Percentiles rank a stretch among this genome's conserved stretches.
Evolutionary conservation across 768 basidiomycete species (phyloP).

Genomic region (Rhodotorula babjevae): DNA sequence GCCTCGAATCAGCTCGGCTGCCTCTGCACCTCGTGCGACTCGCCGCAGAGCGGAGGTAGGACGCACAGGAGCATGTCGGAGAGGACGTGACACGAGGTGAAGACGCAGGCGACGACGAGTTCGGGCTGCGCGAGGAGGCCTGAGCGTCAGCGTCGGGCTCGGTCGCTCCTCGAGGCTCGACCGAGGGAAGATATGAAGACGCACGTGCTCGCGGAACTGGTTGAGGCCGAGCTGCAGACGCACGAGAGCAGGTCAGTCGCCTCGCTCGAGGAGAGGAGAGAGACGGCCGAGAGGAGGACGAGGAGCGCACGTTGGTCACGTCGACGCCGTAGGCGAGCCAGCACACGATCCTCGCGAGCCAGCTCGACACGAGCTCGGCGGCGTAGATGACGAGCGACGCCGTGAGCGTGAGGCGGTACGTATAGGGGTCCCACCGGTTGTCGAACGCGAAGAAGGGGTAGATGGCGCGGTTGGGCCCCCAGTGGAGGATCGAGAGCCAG

Average conservation of each 20-base stretch:
- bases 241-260: not conserved
- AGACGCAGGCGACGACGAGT: constrained; percentile 41
- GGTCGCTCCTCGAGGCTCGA: not conserved
- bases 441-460: constrained; percentile 52
- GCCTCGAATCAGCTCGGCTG: too few relatives aligned
- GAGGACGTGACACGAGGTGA: constrained; percentile 49
- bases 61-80: constrained; percentile 49
- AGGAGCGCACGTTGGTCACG: constrained; percentile 44
- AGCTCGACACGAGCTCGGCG: constrained; percentile 48
- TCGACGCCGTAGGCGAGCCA: constrained; percentile 46
- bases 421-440: constrained; percentile 49
- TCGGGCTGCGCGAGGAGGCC: constrained; percentile 27
- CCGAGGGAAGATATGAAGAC: constrained; percentile 32
- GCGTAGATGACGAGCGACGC: constrained; percentile 50
- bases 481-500: constrained; percentile 48
- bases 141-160: not conserved
- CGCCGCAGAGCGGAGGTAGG: too few relatives aligned
- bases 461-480: constrained; percentile 49
- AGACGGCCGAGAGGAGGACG: not conserved
- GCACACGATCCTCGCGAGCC: constrained; percentile 47
- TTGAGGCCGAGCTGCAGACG: constrained; percentile 47
- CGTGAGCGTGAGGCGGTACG: constrained; percentile 49
- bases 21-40: too few relatives aligned
- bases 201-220: constrained; percentile 49
- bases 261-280: not conserved